Evolutionary conservation across 108 stramenopile genomes (phyloP).

Genomic region (Nannochloropsis salina): DNA sequence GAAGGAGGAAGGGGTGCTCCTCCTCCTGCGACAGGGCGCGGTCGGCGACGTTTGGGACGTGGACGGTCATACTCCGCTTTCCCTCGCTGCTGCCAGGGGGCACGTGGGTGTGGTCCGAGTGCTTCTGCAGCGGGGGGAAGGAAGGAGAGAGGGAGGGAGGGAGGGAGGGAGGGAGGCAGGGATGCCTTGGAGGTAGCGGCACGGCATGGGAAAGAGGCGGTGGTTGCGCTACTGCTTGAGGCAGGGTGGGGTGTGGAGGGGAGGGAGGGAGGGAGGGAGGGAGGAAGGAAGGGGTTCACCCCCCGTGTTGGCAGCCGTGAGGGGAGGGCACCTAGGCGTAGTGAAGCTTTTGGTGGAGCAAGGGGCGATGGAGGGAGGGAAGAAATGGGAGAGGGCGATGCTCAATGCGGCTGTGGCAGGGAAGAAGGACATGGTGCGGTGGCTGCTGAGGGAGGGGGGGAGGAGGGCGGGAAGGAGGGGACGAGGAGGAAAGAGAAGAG

Average conservation of each 20-base stretch:
- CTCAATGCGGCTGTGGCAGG: background rate
- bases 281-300: background rate
- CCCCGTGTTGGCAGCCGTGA: background rate
- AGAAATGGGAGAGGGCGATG: background rate
- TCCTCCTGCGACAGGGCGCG: background rate
- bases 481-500: background rate
- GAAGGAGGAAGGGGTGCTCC: background rate
- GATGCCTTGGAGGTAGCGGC: background rate
- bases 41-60: background rate
- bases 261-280: background rate
- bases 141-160: background rate
- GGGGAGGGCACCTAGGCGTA: background rate
- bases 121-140: background rate
- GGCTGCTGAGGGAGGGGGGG: background rate
- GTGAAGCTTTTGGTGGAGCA: background rate
- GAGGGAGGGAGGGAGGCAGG: constrained; percentile 1
- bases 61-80: background rate
- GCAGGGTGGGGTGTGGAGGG: too few relatives aligned
- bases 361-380: background rate
- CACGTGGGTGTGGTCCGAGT: background rate
- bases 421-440: background rate
- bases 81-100: background rate
- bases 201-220: background rate
- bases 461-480: background rate
- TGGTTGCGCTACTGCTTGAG: background rate